Evolutionary conservation across 306 rosid genomes (phyloP).

Genomic region (Corylus heterophylla): DNA sequence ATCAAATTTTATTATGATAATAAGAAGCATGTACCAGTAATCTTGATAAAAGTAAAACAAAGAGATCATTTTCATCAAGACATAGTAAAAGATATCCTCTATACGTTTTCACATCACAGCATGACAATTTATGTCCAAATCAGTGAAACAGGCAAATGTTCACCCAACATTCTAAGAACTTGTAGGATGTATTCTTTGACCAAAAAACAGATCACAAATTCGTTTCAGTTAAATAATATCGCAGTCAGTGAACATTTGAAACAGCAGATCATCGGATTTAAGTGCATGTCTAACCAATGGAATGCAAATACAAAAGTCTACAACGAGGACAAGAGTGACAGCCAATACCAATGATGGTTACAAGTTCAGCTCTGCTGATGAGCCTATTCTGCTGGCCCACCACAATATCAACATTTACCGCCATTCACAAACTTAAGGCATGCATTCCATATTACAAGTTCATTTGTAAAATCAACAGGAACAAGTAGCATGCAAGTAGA

Average conservation of each 20-base stretch:
- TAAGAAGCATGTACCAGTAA: too few relatives aligned
- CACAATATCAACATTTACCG: not conserved
- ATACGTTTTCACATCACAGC: not conserved
- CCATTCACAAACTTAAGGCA: not conserved
- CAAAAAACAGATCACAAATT: not conserved
- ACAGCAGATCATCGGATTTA: not conserved
- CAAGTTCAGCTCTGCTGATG: not conserved
- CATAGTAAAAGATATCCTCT: not conserved
- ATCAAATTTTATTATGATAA: too few relatives aligned
- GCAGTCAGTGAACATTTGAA: not conserved
- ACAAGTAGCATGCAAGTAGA: not conserved
- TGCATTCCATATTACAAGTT: not conserved
- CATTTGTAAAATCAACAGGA: not conserved
- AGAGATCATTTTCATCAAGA: not conserved
- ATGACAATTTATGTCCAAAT: not conserved
- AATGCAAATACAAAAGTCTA: not conserved
- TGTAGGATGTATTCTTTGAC: not conserved
- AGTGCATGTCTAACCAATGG: not conserved
- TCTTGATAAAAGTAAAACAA: too few relatives aligned
- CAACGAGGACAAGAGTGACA: not conserved
- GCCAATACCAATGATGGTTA: not conserved
- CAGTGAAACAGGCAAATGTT: not conserved
- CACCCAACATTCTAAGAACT: not conserved
- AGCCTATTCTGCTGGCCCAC: not conserved
- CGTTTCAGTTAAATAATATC: not conserved